Evolutionary conservation across 2,329 filamentous ascomycete species (phyloP).

Genomic region (Zymoseptoria passerinii): DNA sequence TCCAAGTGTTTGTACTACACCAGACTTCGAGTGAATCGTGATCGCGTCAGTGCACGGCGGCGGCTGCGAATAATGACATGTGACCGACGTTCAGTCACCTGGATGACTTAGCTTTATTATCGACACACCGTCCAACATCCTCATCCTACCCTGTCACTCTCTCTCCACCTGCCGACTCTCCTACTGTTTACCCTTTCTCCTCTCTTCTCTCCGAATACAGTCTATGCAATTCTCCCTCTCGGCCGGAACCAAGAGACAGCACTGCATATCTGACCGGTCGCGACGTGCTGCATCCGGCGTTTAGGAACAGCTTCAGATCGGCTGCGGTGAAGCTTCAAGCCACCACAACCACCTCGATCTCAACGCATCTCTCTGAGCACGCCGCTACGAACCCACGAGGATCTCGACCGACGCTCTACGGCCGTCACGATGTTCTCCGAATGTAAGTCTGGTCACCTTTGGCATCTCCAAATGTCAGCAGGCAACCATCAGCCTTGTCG

Average conservation of each 20-base stretch:
- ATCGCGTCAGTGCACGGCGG: neutral
- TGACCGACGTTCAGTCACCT: neutral
- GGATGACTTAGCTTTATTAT: neutral
- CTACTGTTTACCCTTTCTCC: neutral
- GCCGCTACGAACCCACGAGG: neutral
- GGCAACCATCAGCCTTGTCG: slow-evolving; percentile 11
- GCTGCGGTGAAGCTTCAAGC: neutral
- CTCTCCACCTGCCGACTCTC: neutral
- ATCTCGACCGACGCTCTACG: neutral
- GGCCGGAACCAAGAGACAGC: neutral
- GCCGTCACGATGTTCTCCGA: slow-evolving; percentile 65
- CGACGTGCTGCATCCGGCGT: neutral
- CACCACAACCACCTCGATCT: neutral
- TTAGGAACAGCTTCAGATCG: neutral
- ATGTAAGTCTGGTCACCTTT: slow-evolving; percentile 53
- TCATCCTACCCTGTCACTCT: neutral
- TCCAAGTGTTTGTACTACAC: neutral
- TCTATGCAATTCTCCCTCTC: neutral
- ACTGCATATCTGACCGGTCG: neutral
- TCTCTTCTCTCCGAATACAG: neutral
- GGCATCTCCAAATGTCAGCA: slow-evolving; percentile 24
- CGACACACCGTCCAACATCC: neutral
- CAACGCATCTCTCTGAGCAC: neutral
- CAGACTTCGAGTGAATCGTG: neutral
- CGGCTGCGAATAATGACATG: neutral